These are phyloP conservation scores for Penicillium sp. DNA, from an alignment of 2,329 filamentous ascomycete species.

Conservation along the genomic window DNA sequence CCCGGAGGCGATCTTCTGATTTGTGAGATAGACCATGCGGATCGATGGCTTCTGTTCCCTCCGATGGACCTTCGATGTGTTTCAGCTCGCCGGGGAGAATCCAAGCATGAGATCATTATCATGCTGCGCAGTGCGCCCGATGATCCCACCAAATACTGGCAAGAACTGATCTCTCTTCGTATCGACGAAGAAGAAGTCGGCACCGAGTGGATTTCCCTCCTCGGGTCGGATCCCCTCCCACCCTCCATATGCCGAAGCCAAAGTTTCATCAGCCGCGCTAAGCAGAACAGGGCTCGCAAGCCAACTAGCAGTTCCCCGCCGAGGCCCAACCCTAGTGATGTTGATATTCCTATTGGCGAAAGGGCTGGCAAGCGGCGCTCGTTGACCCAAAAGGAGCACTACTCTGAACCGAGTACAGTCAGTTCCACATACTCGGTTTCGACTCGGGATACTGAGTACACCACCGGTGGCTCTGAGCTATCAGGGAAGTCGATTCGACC, in stretches of 20 bases:
- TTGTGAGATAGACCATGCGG: conserved; percentile 77
- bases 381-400: conserved; percentile 28
- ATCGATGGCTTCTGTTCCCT: conserved; percentile 87
- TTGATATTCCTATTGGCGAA: conserved; percentile 65
- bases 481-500: conserved; percentile 24
- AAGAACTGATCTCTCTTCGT: conserved; percentile 76
- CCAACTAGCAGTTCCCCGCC: conserved; percentile 24
- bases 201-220: conserved; percentile 82
- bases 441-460: conserved; percentile 38
- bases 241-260: conserved; percentile 58
- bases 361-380: conserved; percentile 47
- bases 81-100: conserved; percentile 76
- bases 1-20: conserved; percentile 84
- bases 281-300: conserved; percentile 34
- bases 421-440: conserved; percentile 33
- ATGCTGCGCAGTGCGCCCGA: conserved; percentile 78
- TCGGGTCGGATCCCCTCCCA: conserved; percentile 67
- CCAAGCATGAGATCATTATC: conserved; percentile 72
- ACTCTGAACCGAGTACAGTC: conserved; percentile 35
- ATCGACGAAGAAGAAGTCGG: conserved; percentile 76
- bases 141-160: conserved; percentile 66
- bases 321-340: conserved; percentile 50
- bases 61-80: conserved; percentile 72
- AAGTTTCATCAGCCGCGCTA: conserved; percentile 52
- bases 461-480: conserved; percentile 24